Evolutionary conservation across 2,329 filamentous ascomycete genomes (phyloP), one percentile per base, ranked within the genome.

Genomic region (Microcyclospora tardicrescens): DNA sequence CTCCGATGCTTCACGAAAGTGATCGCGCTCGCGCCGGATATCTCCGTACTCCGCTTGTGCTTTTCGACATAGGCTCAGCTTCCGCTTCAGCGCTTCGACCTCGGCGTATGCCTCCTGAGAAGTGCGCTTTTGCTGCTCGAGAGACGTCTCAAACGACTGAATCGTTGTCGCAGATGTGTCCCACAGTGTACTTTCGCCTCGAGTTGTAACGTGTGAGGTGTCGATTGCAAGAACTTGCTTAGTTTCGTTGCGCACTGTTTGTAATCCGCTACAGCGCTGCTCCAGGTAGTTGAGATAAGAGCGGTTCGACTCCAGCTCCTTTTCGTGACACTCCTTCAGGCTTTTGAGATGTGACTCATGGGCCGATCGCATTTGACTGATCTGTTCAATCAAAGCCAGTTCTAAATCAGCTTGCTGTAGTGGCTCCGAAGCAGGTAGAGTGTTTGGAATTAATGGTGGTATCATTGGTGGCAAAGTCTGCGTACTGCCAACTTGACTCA

Each of bases 201-300:
- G 41, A 27, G 31, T 30, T 10, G 24, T 13, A 3, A 27, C n/a
- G 10, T 40, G 43, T 8, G 40, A 34, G 5, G 43, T 52, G 29
- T 50, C 49, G 14, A 52, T 32, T 5, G 44, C 49, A 10, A 50
- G 39, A 14, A 35, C 27, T 30, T 43, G 35, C 14, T 39, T 37
- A 28, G 16, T 28, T 13, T 10, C 15, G 28, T 19, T 37, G 19
- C 14, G 35, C 6, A n/a, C 3, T 3, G 16, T 3, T 15, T 35
- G 33, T 28, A 34, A 4, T 16, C 31, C 8, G 16, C 31, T 44
- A 59, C 57, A 36, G 16, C 42, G 41, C 11, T 31, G 39, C 46
- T 66, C 63, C 28, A 65, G 52, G 12, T 60, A 50, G 35, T 48
- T 49, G 30, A 61, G 53, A 44, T 66, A 61, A 15, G 59, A 52